These are phyloP conservation scores for Kodamaea kaohsiungensis DNA, from an alignment of 805 yeast species.

Conservation along the genomic window DNA sequence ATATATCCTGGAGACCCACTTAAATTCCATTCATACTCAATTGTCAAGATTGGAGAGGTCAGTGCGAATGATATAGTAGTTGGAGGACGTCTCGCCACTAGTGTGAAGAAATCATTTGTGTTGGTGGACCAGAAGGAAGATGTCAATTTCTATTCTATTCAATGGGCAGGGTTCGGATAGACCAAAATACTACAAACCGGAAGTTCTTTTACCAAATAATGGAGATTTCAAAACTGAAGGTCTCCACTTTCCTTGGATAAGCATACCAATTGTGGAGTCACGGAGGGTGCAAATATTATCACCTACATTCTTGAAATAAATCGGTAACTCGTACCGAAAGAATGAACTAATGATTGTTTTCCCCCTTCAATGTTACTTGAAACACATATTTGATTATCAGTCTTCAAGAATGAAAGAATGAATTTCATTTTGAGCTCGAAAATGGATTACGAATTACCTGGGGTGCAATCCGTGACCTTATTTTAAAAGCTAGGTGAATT, in stretches of 20 bases:
- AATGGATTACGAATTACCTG: not conserved
- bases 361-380: too few species aligned
- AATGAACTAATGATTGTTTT: not conserved
- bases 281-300: not conserved
- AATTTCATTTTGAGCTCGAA: not conserved
- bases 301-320: not conserved
- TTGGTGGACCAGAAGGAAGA: slow-evolving; percentile 34
- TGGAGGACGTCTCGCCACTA: slow-evolving; percentile 91
- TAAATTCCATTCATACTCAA: slow-evolving; percentile 83
- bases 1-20: slow-evolving; percentile 96
- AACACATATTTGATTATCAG: not conserved
- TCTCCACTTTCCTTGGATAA: not conserved
- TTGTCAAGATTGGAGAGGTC: slow-evolving; percentile 60
- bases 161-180: slow-evolving; percentile 97
- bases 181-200: too few species aligned
- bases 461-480: not conserved
- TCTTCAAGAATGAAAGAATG: not conserved
- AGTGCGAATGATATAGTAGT: slow-evolving; percentile 62
- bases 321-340: not conserved
- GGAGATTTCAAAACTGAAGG: not conserved
- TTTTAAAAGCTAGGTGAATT: not conserved
- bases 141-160: slow-evolving; percentile 50
- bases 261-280: not conserved
- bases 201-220: too few species aligned
- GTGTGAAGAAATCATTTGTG: slow-evolving; percentile 85